Evolutionary conservation across 2,329 filamentous ascomycete species (phyloP).

Genomic region (Beauveria australis): DNA sequence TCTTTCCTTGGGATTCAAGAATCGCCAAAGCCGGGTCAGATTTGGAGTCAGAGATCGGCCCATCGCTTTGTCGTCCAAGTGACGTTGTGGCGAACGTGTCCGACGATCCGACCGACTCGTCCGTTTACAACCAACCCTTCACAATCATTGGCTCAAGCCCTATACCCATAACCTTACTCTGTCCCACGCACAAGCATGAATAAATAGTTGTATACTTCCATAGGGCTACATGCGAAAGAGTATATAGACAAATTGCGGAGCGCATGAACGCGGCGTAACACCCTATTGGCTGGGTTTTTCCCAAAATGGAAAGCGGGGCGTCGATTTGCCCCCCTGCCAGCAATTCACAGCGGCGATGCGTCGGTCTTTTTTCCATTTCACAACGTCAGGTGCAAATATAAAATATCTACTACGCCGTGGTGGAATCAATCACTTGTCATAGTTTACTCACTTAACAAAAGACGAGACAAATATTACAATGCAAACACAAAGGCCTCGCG

Average conservation of each 20-base stretch:
- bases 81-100: no score
- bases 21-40: no score
- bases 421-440: not conserved
- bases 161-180: not conserved
- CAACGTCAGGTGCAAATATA: not conserved
- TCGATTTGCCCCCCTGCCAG: not conserved
- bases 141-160: no score
- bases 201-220: not conserved
- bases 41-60: no score
- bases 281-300: slow-evolving; percentile 1
- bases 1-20: no score
- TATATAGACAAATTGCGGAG: slow-evolving; percentile 8
- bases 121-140: no score
- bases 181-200: not conserved
- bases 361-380: not conserved
- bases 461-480: not conserved
- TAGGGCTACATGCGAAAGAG: not conserved
- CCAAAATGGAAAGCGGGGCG: slow-evolving; percentile 6
- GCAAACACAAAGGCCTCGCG: slow-evolving; percentile 5
- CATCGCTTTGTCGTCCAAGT: no score
- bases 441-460: no score
- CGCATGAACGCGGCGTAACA: not conserved
- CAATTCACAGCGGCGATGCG: not conserved
- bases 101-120: no score
- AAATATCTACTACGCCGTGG: not conserved